A percentile compares a stretch with the other conserved stretches of the same genome.
Conservation (phyloP, 306 rosid species). For the Leucaena leucocephala region DNA sequence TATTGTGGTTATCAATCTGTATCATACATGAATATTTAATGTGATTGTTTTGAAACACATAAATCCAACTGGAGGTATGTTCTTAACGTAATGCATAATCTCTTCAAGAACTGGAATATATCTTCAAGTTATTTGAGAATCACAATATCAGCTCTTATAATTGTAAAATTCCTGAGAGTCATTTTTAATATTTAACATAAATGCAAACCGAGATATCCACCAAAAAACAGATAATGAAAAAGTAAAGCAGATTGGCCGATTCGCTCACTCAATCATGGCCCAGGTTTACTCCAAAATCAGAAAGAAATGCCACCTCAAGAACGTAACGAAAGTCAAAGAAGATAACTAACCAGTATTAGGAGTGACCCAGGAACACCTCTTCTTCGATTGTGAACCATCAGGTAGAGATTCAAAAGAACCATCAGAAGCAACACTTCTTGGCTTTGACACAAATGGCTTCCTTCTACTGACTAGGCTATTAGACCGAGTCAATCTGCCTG, state of each 20-base stretch:
- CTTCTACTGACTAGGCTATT: conserved; percentile 61
- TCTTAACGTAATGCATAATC: conserved; percentile 6
- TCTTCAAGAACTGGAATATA: conserved; percentile 24
- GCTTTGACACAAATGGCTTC: conserved; percentile 62
- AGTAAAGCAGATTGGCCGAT: too few relatives aligned
- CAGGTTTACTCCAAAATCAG: conserved; percentile 7
- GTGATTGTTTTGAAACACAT: not conserved
- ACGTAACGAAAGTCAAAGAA: not conserved
- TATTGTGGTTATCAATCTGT: conserved; percentile 7
- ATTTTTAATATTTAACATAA: conserved; percentile 25
- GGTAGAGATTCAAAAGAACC: conserved; percentile 63
- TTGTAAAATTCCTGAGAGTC: conserved; percentile 7
- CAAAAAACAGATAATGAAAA: too few relatives aligned
- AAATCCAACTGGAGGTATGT: not conserved
- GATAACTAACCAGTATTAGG: conserved; percentile 77
- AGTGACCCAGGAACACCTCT: conserved; percentile 88
- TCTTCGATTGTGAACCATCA: conserved; percentile 57
- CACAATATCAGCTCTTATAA: conserved; percentile 21
- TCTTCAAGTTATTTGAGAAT: conserved; percentile 19
- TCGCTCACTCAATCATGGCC: not conserved
- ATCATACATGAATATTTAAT: conserved; percentile 8
- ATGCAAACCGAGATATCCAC: too few relatives aligned
- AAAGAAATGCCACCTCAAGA: conserved; percentile 14
- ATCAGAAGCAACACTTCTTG: conserved; percentile 81
- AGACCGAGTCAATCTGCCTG: conserved; percentile 75